A percentile compares a stretch with the other conserved stretches of the same genome.
These are phyloP conservation scores for Echinosophora koreensis DNA, from an alignment of 306 rosid genomes.

Conservation along the genomic window DNA sequence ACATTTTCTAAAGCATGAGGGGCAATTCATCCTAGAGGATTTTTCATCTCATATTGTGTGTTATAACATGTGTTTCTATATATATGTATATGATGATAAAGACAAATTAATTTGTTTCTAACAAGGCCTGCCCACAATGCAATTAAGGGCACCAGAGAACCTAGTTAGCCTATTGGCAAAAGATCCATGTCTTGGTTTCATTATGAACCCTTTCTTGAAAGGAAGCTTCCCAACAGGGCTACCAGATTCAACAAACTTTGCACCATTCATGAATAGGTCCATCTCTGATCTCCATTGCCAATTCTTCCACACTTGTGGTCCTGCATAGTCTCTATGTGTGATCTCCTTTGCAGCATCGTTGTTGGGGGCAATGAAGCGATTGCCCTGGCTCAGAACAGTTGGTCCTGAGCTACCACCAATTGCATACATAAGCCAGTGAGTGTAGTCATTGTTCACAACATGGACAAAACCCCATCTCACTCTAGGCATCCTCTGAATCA, in stretches of 20 bases:
- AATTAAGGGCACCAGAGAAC: conserved; percentile 56
- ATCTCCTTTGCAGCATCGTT: conserved; percentile 54
- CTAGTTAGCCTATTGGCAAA: conserved; percentile 55
- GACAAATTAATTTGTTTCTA: not conserved
- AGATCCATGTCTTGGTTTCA: conserved; percentile 60
- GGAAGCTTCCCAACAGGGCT: conserved; percentile 3
- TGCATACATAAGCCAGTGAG: conserved; percentile 81
- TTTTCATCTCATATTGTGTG: not conserved
- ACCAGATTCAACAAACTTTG: conserved; percentile 58
- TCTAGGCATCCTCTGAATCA: conserved; percentile 79
- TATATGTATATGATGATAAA: not conserved
- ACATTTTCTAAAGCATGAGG: not conserved
- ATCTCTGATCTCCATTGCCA: conserved; percentile 76
- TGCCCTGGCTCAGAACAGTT: conserved; percentile 72
- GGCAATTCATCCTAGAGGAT: not conserved
- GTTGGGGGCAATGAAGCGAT: conserved; percentile 67
- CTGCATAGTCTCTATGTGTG: conserved; percentile 54
- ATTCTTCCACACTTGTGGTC: conserved; percentile 48
- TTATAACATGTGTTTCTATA: not conserved
- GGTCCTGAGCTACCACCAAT: conserved; percentile 74
- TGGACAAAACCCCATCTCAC: conserved; percentile 74
- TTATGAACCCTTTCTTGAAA: conserved; percentile 36
- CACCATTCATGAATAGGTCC: conserved; percentile 67
- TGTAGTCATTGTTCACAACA: conserved; percentile 74
- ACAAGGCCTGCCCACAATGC: conserved; percentile 34